phyloP scores from a whole-genome alignment of 1,284 basidiomycete genomes.

The Fomitiporia mediterranea region DNA sequence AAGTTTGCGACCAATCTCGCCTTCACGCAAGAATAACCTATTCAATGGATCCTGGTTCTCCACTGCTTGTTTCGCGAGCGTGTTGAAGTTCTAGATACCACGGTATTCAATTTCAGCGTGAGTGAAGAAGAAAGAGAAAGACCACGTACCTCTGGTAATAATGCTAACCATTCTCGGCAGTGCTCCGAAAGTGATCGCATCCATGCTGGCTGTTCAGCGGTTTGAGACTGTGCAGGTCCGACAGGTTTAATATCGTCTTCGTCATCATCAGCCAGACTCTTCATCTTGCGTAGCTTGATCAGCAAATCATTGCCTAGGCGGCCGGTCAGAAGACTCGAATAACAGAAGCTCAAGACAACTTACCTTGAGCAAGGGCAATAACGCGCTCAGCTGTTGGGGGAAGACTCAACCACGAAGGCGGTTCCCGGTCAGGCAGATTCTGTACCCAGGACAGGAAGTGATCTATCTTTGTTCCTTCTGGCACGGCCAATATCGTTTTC shows the following conservation, averaged over 20 bases:
- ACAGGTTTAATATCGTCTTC: slow-evolving; percentile 56
- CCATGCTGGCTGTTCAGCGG: slow-evolving; percentile 83
- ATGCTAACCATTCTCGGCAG: slow-evolving; percentile 77
- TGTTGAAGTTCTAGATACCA: slow-evolving; percentile 52
- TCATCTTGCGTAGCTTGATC: slow-evolving; percentile 87
- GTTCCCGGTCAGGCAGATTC: slow-evolving; percentile 83
- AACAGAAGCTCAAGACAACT: slow-evolving; percentile 22
- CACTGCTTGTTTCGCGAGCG: slow-evolving; percentile 53
- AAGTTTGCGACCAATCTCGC: slow-evolving; percentile 72
- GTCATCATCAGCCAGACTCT: slow-evolving; percentile 85
- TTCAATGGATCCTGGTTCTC: slow-evolving; percentile 82
- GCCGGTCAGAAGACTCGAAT: slow-evolving; percentile 21
- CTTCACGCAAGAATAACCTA: slow-evolving; percentile 86
- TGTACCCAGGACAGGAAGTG: slow-evolving; percentile 89
- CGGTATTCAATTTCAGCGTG: too few relatives aligned
- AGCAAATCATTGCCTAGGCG: slow-evolving; percentile 73
- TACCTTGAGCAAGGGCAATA: slow-evolving; percentile 88
- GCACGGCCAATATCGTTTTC: slow-evolving; percentile 60
- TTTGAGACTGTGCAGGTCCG: slow-evolving; percentile 53
- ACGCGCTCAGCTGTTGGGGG: slow-evolving; percentile 88
- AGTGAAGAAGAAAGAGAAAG: too few relatives aligned
- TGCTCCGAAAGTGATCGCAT: slow-evolving; percentile 81
- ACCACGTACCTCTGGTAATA: slow-evolving; percentile 66
- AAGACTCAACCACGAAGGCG: slow-evolving; percentile 88
- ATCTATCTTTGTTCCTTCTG: slow-evolving; percentile 87